Conservation (phyloP, 2,329 filamentous ascomycete genomes). For the Setomelanomma holmii region DNA sequence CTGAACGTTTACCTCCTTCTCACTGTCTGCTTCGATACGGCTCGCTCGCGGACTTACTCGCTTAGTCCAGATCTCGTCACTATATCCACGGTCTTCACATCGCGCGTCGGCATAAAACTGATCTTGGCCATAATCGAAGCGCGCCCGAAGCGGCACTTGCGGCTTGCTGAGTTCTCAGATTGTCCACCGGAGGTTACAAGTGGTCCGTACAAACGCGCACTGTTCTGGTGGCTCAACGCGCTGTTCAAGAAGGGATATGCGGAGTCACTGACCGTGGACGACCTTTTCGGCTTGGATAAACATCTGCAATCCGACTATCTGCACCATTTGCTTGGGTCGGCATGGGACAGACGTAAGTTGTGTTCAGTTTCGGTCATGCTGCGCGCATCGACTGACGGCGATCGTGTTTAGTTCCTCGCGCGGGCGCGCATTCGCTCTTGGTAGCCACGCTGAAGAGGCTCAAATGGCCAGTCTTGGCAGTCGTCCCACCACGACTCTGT, state of each 20-base stretch:
- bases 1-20: constrained; percentile 57
- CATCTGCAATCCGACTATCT: constrained; percentile 52
- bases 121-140: constrained; percentile 56
- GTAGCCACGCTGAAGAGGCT: constrained; percentile 31
- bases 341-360: constrained; percentile 51
- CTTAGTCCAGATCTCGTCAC: constrained; percentile 37
- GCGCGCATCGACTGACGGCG: constrained; percentile 4
- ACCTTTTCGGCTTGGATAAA: constrained; percentile 56
- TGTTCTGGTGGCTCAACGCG: constrained; percentile 64
- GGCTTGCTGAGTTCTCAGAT: constrained; percentile 48
- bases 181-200: constrained; percentile 61
- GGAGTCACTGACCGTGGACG: constrained; percentile 52
- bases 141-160: constrained; percentile 52
- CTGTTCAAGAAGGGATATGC: constrained; percentile 59
- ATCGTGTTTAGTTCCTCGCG: constrained; percentile 16
- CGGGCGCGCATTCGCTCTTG: constrained; percentile 33
- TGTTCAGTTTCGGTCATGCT: not conserved
- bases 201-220: constrained; percentile 56
- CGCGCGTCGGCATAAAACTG: constrained; percentile 52
- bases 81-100: constrained; percentile 54
- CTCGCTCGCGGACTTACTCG: constrained; percentile 53
- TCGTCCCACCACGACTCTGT: constrained; percentile 36
- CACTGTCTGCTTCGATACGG: constrained; percentile 56
- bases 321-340: constrained; percentile 44
- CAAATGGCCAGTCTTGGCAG: constrained; percentile 40